phyloP scores from a whole-genome alignment of 805 yeast genomes.

The Candida michaelii region DNA sequence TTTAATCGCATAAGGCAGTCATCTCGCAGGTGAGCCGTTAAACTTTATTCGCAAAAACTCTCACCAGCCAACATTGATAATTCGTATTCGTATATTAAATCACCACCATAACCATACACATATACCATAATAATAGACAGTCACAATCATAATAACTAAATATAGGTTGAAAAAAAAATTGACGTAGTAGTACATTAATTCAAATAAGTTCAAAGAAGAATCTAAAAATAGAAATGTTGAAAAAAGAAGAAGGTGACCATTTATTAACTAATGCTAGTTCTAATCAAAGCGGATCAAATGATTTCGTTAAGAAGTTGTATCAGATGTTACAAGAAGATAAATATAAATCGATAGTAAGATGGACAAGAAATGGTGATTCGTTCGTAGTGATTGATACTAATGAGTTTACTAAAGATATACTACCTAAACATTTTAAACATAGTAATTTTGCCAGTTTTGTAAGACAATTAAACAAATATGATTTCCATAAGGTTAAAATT shows the following conservation, averaged over 20 bases:
- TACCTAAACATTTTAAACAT: slow-evolving; percentile 94
- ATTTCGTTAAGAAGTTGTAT: slow-evolving; percentile 74
- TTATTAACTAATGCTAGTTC: slow-evolving; percentile 21
- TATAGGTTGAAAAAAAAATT: too few relatives aligned
- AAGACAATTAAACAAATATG: slow-evolving; percentile 93
- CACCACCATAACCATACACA: not conserved
- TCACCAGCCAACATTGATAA: slow-evolving; percentile 1
- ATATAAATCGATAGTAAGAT: slow-evolving; percentile 73
- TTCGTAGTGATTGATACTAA: slow-evolving; percentile 89
- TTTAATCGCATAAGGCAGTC: too few relatives aligned
- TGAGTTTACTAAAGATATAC: slow-evolving; percentile 82
- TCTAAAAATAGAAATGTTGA: slow-evolving; percentile 7
- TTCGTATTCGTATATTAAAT: not conserved
- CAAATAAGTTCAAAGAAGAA: too few relatives aligned
- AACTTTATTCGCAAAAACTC: slow-evolving; percentile 3
- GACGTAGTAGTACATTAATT: too few relatives aligned
- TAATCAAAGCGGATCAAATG: slow-evolving; percentile 58
- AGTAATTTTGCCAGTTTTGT: slow-evolving; percentile 94
- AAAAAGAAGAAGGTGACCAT: slow-evolving; percentile 13
- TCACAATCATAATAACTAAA: too few relatives aligned
- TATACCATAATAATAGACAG: too few relatives aligned
- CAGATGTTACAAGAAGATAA: slow-evolving; percentile 82
- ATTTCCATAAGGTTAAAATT: slow-evolving; percentile 90
- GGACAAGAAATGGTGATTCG: slow-evolving; percentile 85
- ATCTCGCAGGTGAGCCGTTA: not conserved